phyloP scores from a whole-genome alignment of 768 basidiomycete species.

The Rhodotorula toruloides region DNA sequence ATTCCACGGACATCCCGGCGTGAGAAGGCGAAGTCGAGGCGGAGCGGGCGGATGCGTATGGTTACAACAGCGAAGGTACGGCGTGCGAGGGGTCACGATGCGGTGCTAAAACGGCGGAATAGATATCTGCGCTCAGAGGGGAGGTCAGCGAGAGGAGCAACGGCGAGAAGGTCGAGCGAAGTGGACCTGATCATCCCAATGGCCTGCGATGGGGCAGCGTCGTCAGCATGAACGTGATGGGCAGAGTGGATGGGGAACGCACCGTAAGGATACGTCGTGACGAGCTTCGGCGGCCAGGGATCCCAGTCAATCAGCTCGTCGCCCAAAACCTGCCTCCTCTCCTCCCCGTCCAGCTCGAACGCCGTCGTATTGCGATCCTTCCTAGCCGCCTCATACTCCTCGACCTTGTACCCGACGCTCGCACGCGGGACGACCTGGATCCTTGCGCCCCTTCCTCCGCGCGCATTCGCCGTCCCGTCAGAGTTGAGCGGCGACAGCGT shows the following conservation, averaged over 20 bases:
- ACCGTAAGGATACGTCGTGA: slow-evolving; percentile 13
- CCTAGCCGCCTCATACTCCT: slow-evolving; percentile 11
- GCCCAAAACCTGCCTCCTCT: neutral
- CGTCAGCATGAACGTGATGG: neutral
- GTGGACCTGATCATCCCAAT: neutral
- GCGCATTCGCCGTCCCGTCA: neutral
- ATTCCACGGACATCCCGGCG: no score
- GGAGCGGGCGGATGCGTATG: no score
- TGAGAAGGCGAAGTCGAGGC: no score
- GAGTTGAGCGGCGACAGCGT: neutral
- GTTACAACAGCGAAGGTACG: no score
- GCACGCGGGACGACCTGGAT: slow-evolving; percentile 22
- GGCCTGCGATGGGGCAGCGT: neutral
- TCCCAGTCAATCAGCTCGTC: slow-evolving; percentile 15
- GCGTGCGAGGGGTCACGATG: no score
- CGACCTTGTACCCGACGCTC: slow-evolving; percentile 10
- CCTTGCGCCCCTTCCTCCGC: slow-evolving; percentile 1
- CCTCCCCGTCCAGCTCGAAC: slow-evolving; percentile 6
- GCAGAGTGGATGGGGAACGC: neutral
- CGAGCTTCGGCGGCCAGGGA: slow-evolving; percentile 15
- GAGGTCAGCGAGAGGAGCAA: neutral
- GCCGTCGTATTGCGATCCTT: slow-evolving; percentile 19
- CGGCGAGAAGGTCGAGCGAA: neutral
- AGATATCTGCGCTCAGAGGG: neutral
- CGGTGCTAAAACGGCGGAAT: slow-evolving; percentile 6